Evolutionary conservation across 73 alveolate species (phyloP).

Genomic region (Loxodes magnus): DNA sequence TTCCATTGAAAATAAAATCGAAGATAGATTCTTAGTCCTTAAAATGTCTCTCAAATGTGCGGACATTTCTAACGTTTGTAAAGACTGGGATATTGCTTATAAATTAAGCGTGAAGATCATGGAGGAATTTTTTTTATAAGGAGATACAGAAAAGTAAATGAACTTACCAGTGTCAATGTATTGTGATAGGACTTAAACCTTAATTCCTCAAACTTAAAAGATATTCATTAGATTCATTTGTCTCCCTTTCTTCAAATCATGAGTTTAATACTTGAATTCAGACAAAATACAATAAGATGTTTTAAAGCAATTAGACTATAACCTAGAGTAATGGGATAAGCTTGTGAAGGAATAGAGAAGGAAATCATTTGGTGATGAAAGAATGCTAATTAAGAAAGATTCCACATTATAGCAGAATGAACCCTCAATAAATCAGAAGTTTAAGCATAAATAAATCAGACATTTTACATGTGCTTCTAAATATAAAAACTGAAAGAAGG

Average conservation of each 20-base stretch:
- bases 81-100: constrained; percentile 7
- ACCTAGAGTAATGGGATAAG: no score
- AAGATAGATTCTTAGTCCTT: background rate
- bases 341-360: no score
- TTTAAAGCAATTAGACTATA: no score
- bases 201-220: constrained; percentile 63
- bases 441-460: no score
- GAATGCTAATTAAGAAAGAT: no score
- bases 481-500: no score
- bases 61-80: background rate
- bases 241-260: constrained; percentile 47
- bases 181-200: constrained; percentile 85
- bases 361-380: no score
- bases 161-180: constrained; percentile 68
- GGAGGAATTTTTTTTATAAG: constrained; percentile 70
- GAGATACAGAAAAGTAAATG: constrained; percentile 72
- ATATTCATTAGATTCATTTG: constrained; percentile 85
- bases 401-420: no score
- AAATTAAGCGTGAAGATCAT: constrained; percentile 62
- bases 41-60: background rate
- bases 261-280: no score
- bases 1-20: background rate
- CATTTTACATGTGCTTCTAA: no score
- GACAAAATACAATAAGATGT: no score
- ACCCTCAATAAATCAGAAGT: no score